phyloP scores from a whole-genome alignment of 108 stramenopile genomes.

The Cyclotella choctawhatcheeana region DNA sequence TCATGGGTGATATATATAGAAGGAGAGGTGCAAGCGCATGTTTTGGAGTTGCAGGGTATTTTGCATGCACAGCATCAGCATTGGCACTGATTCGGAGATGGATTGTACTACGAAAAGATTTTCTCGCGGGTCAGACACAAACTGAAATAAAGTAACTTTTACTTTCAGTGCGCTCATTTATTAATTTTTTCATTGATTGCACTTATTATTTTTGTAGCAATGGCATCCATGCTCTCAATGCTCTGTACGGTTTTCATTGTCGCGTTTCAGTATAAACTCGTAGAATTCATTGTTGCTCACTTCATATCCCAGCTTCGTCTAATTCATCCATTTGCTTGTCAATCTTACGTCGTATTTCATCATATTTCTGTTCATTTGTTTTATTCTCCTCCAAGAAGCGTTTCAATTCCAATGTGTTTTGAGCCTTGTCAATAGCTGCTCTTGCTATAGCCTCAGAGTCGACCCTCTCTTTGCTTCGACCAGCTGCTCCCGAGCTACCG shows the following conservation, averaged over 20 bases:
- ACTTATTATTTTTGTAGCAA: not conserved
- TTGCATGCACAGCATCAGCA: conserved; percentile 43
- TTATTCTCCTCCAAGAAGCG: conserved; percentile 71
- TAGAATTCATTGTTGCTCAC: not conserved
- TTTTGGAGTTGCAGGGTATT: conserved; percentile 61
- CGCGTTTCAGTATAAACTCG: not conserved
- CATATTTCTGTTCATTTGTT: conserved; percentile 67
- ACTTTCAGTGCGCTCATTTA: not conserved
- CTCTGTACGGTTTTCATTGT: no score
- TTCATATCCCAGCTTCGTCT: conserved; percentile 26
- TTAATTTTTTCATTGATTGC: not conserved
- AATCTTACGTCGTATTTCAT: conserved; percentile 66
- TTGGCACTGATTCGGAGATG: conserved; percentile 68
- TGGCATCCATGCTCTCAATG: not conserved
- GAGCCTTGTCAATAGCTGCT: conserved; percentile 70
- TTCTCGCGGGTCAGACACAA: not conserved
- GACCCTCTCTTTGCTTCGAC: conserved; percentile 66
- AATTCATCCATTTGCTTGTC: conserved; percentile 65
- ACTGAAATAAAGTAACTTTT: not conserved
- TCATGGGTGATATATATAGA: conserved; percentile 71
- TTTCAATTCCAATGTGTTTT: conserved; percentile 63
- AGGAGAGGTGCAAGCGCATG: conserved; percentile 61
- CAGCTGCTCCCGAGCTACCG: not conserved
- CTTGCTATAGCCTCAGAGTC: conserved; percentile 70
- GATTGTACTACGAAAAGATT: conserved; percentile 50